phyloP scores from a whole-genome alignment of 805 yeast species.

The Myxozyma udenii region DNA sequence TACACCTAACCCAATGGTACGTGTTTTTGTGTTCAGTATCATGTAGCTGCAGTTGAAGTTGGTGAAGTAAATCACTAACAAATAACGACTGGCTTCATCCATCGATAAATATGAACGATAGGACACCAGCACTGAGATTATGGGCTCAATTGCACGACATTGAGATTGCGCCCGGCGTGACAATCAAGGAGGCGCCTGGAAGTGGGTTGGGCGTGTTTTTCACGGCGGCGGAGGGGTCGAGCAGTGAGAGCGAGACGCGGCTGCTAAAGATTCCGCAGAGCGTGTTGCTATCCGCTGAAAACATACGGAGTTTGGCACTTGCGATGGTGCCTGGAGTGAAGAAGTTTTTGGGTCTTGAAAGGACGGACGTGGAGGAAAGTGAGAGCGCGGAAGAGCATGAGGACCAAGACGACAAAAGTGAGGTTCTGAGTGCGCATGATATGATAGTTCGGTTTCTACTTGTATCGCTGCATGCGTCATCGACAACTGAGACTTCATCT shows the following conservation, averaged over 20 bases:
- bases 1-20: too few species aligned
- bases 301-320: slow-evolving; percentile 4
- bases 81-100: too few species aligned
- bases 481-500: not conserved
- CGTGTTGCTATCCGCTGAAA: slow-evolving; percentile 11
- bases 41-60: too few species aligned
- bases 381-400: too few species aligned
- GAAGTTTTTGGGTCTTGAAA: not conserved
- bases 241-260: not conserved
- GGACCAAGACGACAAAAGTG: not conserved
- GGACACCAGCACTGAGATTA: not conserved
- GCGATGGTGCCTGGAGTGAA: not conserved
- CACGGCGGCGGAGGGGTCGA: not conserved
- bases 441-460: slow-evolving; percentile 16
- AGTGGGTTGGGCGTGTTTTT: slow-evolving; percentile 17
- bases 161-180: slow-evolving; percentile 1
- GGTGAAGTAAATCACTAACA: too few species aligned
- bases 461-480: slow-evolving; percentile 7
- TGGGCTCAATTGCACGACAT: slow-evolving; percentile 14
- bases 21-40: too few species aligned
- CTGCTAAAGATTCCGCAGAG: slow-evolving; percentile 11
- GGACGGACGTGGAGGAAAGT: not conserved
- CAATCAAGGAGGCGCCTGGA: not conserved
- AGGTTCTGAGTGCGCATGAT: slow-evolving; percentile 7
- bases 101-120: too few species aligned